Base-by-base conservation (phyloP, 139 green algal genomes). In the Cymbomonas tetramitiformis region DNA sequence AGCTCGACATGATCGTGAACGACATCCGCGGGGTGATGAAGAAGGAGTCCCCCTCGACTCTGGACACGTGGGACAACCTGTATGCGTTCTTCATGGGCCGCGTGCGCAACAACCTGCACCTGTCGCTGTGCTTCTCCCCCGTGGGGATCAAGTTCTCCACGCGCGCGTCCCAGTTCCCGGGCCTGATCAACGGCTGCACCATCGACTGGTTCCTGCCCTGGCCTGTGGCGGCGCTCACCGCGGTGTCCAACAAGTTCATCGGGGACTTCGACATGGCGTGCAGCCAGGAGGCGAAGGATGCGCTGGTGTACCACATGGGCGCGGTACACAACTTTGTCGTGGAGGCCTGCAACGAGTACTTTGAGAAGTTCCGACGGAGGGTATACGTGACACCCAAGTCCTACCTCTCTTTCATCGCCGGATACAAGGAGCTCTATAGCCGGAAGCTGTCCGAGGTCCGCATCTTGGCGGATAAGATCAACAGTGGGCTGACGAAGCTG, bases 151-250 rank as follows among this genome's bases (percentile, higher is more conserved):
- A 87, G 72, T 93, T 95, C 51, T 57, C 51, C 0, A 69, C 76
- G 39, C 79, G 86, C 39, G 81, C 80, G 23, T 74, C 81, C 77
- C 85, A 94, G 67, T 94, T 94, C 57, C 78, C 78, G 6, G 84
- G 84, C 24, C 78, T 95, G 38, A 89, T 95, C 62, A 86, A 84
- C 65, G 86, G 84, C 39, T 90, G 77, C 77, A 93, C 86, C 23
- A 88, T 94, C 62, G 82, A 95, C 63, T 95, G 87, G 87, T 90
- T 78, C 63, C 53, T 81, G 55, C 73, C 73, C 12, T 87, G 77
- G 77, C 77, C 77, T 9, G 71, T 79, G 62, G 77, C 80, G 46
- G 77, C 77, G 9, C 62, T 87, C 18, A 72, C 83, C 52, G 78
- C 80, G 0, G 78, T 88, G 34, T 78, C 80, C 0, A 58, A 76